Conservation (phyloP, 352 stramenopile species). For the Globisporangium paroecandrum region DNA sequence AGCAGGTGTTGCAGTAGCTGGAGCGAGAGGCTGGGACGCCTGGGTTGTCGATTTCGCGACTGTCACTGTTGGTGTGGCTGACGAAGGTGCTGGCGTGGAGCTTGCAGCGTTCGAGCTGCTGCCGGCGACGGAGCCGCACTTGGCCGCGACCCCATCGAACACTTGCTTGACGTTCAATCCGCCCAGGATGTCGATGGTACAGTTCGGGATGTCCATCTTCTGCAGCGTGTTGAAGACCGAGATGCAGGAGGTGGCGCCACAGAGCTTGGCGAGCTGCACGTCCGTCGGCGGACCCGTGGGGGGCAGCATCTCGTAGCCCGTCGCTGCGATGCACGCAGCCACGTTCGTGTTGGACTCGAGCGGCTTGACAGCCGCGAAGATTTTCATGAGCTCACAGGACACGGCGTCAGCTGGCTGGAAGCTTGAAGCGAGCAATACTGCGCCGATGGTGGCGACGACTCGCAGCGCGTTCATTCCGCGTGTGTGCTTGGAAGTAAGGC, state of each 20-base stretch:
- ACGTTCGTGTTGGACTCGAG: slow-evolving; percentile 30
- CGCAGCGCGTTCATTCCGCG: slow-evolving; percentile 8
- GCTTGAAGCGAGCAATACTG: slow-evolving; percentile 11
- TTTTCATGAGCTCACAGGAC: slow-evolving; percentile 35
- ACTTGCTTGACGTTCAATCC: slow-evolving; percentile 43
- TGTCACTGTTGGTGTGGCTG: slow-evolving; percentile 12
- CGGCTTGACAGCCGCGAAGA: slow-evolving; percentile 33
- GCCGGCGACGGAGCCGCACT: slow-evolving; percentile 6
- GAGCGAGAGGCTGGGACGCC: slow-evolving; percentile 3
- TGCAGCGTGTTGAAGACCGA: slow-evolving; percentile 27
- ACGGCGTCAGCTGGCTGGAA: background rate
- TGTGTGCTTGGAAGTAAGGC: background rate
- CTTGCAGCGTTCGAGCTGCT: background rate
- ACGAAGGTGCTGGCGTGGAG: background rate
- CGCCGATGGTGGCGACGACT: background rate
- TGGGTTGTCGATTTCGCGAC: slow-evolving; percentile 2
- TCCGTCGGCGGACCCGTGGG: slow-evolving; percentile 24
- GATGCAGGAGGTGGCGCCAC: slow-evolving; percentile 21
- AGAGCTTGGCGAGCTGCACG: slow-evolving; percentile 34
- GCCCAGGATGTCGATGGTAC: slow-evolving; percentile 38
- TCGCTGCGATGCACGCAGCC: slow-evolving; percentile 29
- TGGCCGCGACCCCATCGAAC: slow-evolving; percentile 13
- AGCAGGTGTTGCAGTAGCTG: background rate
- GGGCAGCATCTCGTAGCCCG: slow-evolving; percentile 35
- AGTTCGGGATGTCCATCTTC: slow-evolving; percentile 37